Conservation (phyloP, 495 filamentous ascomycete genomes). For the Bacidia rubella region DNA sequence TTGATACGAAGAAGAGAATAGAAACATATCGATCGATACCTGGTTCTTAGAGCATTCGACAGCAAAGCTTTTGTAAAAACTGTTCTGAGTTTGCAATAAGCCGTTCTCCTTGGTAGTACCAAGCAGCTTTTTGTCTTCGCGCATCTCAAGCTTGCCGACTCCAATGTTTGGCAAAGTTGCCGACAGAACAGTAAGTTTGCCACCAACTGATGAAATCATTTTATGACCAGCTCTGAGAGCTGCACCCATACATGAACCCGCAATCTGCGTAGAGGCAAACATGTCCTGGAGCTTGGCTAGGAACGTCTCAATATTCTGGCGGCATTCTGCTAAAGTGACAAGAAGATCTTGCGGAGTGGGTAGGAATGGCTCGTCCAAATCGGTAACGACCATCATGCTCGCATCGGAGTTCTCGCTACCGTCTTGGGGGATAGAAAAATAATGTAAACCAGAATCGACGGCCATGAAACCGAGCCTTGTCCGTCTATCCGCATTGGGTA, state of each 20-base stretch:
- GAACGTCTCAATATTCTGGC: conserved; percentile 81
- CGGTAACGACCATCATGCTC: conserved; percentile 87
- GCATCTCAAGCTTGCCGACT: conserved; percentile 77
- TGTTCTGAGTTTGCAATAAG: conserved; percentile 79
- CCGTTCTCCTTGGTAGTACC: conserved; percentile 84
- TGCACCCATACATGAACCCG: conserved; percentile 79
- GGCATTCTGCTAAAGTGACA: conserved; percentile 78
- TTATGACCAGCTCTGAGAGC: conserved; percentile 88
- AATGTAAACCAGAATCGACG: conserved; percentile 88
- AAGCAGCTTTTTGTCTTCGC: conserved; percentile 92
- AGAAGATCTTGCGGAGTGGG: conserved; percentile 88
- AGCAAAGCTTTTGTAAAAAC: conserved; percentile 98
- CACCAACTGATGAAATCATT: conserved; percentile 82
- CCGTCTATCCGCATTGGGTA: conserved; percentile 89
- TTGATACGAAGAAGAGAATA: conserved; percentile 94
- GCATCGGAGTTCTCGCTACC: conserved; percentile 67
- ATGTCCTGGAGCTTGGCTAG: conserved; percentile 84
- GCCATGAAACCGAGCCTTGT: conserved; percentile 91
- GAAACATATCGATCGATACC: conserved; percentile 98
- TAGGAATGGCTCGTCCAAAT: conserved; percentile 93
- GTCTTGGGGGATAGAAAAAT: conserved; percentile 87
- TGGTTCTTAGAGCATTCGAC: conserved; percentile 98
- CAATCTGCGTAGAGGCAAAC: conserved; percentile 88
- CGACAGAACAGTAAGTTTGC: conserved; percentile 84
- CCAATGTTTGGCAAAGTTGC: conserved; percentile 86